Conservation (phyloP, 2,329 filamentous ascomycete species). For the Samsoniella hepiali region DNA sequence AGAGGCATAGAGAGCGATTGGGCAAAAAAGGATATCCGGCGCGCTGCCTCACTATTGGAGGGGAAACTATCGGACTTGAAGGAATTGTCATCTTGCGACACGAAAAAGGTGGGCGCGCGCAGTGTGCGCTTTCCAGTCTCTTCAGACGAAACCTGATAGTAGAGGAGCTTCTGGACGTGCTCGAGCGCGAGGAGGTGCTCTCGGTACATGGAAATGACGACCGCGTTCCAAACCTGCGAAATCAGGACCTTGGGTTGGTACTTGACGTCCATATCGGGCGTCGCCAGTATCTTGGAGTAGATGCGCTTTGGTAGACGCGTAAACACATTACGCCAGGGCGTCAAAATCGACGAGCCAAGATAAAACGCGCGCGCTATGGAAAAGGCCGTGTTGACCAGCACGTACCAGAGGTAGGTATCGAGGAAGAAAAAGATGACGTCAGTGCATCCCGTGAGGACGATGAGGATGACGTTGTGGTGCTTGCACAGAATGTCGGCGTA, state of each 20-base stretch:
- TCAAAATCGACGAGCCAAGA: slow-evolving; percentile 96
- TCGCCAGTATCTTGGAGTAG: slow-evolving; percentile 96
- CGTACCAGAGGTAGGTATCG: slow-evolving; percentile 97
- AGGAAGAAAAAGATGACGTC: slow-evolving; percentile 97
- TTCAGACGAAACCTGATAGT: slow-evolving; percentile 97
- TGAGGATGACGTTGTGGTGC: slow-evolving; percentile 76
- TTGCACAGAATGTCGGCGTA: slow-evolving; percentile 62
- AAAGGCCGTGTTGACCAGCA: slow-evolving; percentile 88
- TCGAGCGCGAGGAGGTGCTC: slow-evolving; percentile 97
- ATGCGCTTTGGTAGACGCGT: slow-evolving; percentile 97
- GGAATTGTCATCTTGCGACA: slow-evolving; percentile 97
- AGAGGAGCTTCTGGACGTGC: slow-evolving; percentile 96
- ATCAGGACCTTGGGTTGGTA: slow-evolving; percentile 99
- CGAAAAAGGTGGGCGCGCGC: slow-evolving; percentile 95
- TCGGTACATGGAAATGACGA: slow-evolving; percentile 99
- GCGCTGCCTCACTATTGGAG: slow-evolving; percentile 87
- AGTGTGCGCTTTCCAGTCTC: slow-evolving; percentile 97
- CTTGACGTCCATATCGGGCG: slow-evolving; percentile 99
- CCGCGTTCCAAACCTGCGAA: slow-evolving; percentile 98
- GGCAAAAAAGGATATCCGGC: slow-evolving; percentile 97
- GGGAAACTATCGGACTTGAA: slow-evolving; percentile 99
- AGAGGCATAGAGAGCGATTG: slow-evolving; percentile 97
- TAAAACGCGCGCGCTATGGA: slow-evolving; percentile 97
- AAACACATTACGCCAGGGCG: slow-evolving; percentile 98
- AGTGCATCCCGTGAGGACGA: slow-evolving; percentile 71